phyloP scores from a whole-genome alignment of 2,329 filamentous ascomycete genomes.

The Aspergillus pseudotamarii region DNA sequence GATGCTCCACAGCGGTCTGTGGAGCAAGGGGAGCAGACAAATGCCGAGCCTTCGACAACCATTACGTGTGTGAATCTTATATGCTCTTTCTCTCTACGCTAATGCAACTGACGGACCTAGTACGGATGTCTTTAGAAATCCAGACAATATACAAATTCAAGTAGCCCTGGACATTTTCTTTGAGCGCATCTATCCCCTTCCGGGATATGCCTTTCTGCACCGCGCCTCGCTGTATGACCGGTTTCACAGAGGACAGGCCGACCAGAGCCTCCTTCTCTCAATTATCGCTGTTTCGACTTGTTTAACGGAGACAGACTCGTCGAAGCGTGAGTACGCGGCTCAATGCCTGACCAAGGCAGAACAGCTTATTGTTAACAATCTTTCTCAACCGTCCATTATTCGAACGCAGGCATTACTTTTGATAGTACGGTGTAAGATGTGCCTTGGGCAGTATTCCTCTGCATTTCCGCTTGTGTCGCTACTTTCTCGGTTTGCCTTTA shows the following conservation, averaged over 20 bases:
- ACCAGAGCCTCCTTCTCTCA: background rate
- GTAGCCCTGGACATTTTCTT: background rate
- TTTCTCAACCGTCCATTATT: background rate
- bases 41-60: background rate
- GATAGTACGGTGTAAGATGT: background rate
- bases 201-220: background rate
- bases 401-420: background rate
- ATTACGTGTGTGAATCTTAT: background rate
- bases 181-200: background rate
- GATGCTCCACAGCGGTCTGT: background rate
- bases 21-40: background rate
- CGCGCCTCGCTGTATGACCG: background rate
- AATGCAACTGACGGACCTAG: background rate
- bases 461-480: background rate
- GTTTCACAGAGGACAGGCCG: background rate
- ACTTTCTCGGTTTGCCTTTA: background rate
- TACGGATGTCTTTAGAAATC: background rate
- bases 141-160: background rate
- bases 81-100: background rate
- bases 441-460: background rate
- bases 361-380: background rate
- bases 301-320: background rate
- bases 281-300: background rate
- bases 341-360: background rate
- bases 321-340: background rate